Percentiles rank a stretch among this genome's conserved stretches.
Evolutionary conservation across 441 rosid genomes (phyloP).

Genomic region (Syzygium syzygioides): DNA sequence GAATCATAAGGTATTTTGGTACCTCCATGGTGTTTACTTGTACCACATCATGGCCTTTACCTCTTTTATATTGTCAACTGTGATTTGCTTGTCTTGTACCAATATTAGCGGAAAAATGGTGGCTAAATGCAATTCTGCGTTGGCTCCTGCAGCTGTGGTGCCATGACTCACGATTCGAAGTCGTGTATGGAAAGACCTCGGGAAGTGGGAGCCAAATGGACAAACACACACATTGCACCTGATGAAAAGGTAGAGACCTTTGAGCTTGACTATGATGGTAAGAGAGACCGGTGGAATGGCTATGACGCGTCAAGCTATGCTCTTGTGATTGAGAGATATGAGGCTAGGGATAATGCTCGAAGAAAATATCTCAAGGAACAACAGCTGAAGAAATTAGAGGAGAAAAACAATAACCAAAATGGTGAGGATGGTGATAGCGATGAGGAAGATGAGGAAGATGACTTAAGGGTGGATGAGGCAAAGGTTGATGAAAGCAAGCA

Average conservation of each 20-base stretch:
- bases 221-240: constrained; percentile 63
- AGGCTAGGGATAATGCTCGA: constrained; percentile 66
- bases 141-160: constrained; percentile 52
- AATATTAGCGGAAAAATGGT: background rate
- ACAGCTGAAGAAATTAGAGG: constrained; percentile 64
- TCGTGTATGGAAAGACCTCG: constrained; percentile 69
- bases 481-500: constrained; percentile 92
- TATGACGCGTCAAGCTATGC: constrained; percentile 52
- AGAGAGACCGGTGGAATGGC: constrained; percentile 82
- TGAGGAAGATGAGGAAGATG: constrained; percentile 39
- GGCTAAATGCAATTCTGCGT: background rate
- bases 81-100: background rate
- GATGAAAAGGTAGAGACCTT: constrained; percentile 71
- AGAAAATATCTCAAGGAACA: constrained; percentile 53
- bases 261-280: constrained; percentile 76
- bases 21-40: background rate
- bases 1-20: background rate
- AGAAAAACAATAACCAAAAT: constrained; percentile 46
- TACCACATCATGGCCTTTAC: background rate
- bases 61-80: background rate
- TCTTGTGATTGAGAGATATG: constrained; percentile 54
- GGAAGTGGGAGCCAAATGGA: constrained; percentile 62
- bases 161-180: constrained; percentile 60
- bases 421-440: constrained; percentile 33
- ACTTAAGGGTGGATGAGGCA: constrained; percentile 81